phyloP scores from a whole-genome alignment of 2,329 filamentous ascomycete genomes.

The Pestalotiopsis sp. region DNA sequence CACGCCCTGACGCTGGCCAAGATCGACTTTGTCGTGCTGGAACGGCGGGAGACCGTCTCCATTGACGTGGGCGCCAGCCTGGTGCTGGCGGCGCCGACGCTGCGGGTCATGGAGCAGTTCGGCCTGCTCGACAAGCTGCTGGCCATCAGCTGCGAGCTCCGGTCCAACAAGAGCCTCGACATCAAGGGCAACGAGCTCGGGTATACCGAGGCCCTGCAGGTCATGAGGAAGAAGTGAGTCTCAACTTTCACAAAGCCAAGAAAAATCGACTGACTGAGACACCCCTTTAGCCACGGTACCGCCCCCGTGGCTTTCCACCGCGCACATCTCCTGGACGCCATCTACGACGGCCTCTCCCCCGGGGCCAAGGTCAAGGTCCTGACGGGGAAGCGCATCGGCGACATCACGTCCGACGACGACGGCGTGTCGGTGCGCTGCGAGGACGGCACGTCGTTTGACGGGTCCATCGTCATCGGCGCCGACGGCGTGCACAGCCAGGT shows the following conservation, averaged over 20 bases:
- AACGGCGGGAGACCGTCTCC: neutral
- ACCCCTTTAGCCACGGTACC: slow-evolving; percentile 15
- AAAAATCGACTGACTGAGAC: neutral
- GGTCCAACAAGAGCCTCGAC: neutral
- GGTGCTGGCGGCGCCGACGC: neutral
- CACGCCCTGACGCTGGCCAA: slow-evolving; percentile 4
- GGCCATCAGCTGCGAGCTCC: neutral
- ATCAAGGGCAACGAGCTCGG: neutral
- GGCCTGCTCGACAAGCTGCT: neutral
- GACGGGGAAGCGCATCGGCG: slow-evolving; percentile 16
- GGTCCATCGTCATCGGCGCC: slow-evolving; percentile 21
- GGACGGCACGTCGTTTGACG: slow-evolving; percentile 21
- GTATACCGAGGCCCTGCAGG: neutral
- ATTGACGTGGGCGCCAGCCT: slow-evolving; percentile 2
- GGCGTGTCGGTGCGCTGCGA: slow-evolving; percentile 20
- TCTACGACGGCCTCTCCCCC: slow-evolving; percentile 21
- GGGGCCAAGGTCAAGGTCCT: slow-evolving; percentile 17
- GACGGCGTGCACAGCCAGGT: slow-evolving; percentile 25
- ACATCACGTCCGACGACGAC: slow-evolving; percentile 17
- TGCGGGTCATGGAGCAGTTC: slow-evolving; percentile 6
- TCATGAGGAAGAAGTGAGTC: slow-evolving; percentile 6
- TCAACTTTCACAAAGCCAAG: too few species aligned
- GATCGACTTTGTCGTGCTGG: slow-evolving; percentile 12
- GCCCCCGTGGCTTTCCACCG: slow-evolving; percentile 18
- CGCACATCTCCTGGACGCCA: slow-evolving; percentile 16